Conservation (phyloP, 345 rosid species). For the Angophora floribunda region DNA sequence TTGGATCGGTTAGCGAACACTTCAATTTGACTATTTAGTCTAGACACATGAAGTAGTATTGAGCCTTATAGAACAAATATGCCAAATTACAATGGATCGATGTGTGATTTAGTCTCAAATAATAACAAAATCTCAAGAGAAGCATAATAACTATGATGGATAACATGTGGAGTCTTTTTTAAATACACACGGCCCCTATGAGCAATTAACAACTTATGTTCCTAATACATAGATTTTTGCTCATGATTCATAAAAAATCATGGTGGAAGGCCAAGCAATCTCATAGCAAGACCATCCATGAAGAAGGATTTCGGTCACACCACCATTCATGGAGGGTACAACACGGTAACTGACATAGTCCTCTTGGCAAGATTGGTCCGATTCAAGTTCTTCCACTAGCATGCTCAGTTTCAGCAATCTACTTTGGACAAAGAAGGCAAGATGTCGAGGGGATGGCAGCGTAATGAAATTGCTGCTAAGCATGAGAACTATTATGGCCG, state of each 20-base stretch:
- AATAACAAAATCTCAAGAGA: no score
- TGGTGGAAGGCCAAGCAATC: no score
- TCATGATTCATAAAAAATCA: no score
- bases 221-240: no score
- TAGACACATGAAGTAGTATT: neutral
- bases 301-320: no score
- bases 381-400: neutral
- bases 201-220: no score
- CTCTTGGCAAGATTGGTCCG: rapidly evolving
- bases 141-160: no score
- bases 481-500: conserved; percentile 6
- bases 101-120: no score
- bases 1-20: neutral
- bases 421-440: neutral
- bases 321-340: no score
- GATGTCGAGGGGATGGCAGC: neutral
- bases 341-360: rapidly evolving
- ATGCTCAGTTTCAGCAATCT: neutral
- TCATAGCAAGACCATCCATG: no score
- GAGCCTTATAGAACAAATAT: neutral
- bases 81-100: neutral
- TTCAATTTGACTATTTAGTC: neutral
- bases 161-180: no score
- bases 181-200: no score
- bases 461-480: conserved; percentile 1